phyloP scores from a whole-genome alignment of 495 filamentous ascomycete species.

The Delitschia confertaspora region DNA sequence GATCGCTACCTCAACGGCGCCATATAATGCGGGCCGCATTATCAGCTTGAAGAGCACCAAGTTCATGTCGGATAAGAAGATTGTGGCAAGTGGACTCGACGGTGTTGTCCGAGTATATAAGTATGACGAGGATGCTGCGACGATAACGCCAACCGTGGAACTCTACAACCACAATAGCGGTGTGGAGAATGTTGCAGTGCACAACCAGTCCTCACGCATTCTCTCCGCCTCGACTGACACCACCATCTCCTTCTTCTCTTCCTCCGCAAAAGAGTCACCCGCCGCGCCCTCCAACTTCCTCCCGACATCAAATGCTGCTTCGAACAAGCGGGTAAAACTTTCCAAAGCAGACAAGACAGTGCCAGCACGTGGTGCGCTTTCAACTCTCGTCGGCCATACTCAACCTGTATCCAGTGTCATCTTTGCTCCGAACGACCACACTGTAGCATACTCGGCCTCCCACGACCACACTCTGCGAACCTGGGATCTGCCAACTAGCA shows the following conservation, averaged over 20 bases:
- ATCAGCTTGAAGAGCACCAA: slow-evolving; percentile 69
- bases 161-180: slow-evolving; percentile 74
- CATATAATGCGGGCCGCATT: slow-evolving; percentile 59
- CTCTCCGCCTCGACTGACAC: slow-evolving; percentile 77
- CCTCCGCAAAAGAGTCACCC: slow-evolving; percentile 62
- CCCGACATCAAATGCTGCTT: slow-evolving; percentile 41
- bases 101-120: slow-evolving; percentile 80
- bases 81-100: slow-evolving; percentile 76
- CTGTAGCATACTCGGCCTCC: slow-evolving; percentile 79
- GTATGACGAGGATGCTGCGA: slow-evolving; percentile 49
- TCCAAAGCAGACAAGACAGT: slow-evolving; percentile 49
- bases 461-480: slow-evolving; percentile 86
- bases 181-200: slow-evolving; percentile 68
- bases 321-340: slow-evolving; percentile 70
- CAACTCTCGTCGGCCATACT: slow-evolving; percentile 61
- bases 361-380: slow-evolving; percentile 70
- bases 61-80: slow-evolving; percentile 63
- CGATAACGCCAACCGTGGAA: slow-evolving; percentile 67
- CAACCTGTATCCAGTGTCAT: slow-evolving; percentile 62
- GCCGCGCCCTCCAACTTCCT: slow-evolving; percentile 57
- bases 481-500: slow-evolving; percentile 74
- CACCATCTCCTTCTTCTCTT: slow-evolving; percentile 75
- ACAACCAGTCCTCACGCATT: slow-evolving; percentile 63
- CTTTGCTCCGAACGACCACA: slow-evolving; percentile 76
- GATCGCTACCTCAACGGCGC: slow-evolving; percentile 57